A percentile compares a stretch with the other conserved stretches of the same genome.
Evolutionary conservation across 164 flowering plant genomes (phyloP).

Genomic region (Chimonanthus salicifolius): DNA sequence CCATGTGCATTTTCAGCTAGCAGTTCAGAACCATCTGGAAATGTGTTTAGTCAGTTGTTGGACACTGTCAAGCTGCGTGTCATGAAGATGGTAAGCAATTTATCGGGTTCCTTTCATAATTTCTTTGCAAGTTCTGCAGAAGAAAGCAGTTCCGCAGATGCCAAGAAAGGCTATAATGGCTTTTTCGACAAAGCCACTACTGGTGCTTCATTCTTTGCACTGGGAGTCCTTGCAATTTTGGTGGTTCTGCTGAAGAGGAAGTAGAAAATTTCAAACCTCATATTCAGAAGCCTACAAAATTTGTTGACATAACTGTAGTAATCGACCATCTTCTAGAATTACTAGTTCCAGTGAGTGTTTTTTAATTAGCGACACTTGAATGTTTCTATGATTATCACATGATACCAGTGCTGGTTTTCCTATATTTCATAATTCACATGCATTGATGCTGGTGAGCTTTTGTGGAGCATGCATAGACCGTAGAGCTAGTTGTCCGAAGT

Average conservation of each 20-base stretch:
- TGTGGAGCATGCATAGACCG: no score
- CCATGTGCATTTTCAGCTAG: constrained; percentile 5
- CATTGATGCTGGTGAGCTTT: no score
- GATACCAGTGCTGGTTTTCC: no score
- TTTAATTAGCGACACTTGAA: no score
- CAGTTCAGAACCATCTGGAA: constrained; percentile 7
- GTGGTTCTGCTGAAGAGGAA: constrained; percentile 39
- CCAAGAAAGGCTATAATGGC: constrained; percentile 11
- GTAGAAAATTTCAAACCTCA: background rate
- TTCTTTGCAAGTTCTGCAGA: constrained; percentile 28
- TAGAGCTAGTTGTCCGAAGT: no score
- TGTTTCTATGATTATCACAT: no score
- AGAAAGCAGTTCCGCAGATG: constrained; percentile 14
- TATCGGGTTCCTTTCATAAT: constrained; percentile 33
- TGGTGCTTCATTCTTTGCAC: constrained; percentile 35
- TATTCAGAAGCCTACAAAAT: constrained; percentile 5
- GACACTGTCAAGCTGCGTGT: constrained; percentile 33
- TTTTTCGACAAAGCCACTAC: constrained; percentile 13
- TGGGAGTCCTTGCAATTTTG: constrained; percentile 39
- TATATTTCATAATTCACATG: no score
- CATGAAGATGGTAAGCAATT: constrained; percentile 34
- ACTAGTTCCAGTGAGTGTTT: no score
- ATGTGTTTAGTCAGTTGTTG: constrained; percentile 20
- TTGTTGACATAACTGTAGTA: constrained; percentile 6
- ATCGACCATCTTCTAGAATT: no score